These are phyloP conservation scores for Nannizziopsis barbatae DNA, from an alignment of 2,329 filamentous ascomycete species.

Conservation along the genomic window DNA sequence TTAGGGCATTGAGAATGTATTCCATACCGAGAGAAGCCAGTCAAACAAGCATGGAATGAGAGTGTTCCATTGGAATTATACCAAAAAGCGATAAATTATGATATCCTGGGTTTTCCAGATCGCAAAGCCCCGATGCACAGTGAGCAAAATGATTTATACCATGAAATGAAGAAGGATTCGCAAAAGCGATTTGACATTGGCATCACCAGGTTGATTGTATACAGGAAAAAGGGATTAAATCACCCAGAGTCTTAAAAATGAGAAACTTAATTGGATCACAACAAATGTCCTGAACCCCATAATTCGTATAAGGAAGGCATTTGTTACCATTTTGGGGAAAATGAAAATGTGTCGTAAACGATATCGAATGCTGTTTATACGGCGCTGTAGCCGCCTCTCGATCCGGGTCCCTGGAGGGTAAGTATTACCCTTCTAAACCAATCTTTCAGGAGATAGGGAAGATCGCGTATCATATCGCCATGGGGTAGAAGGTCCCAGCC, in stretches of 20 bases:
- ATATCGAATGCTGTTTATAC: conserved; percentile 45
- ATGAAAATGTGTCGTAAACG: background rate
- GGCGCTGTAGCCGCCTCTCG: conserved; percentile 85
- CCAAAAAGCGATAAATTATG: conserved; percentile 1
- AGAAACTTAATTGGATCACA: no score
- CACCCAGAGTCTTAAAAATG: no score
- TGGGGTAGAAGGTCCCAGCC: conserved; percentile 94
- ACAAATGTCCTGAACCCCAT: no score
- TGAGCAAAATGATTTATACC: background rate
- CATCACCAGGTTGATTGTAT: background rate
- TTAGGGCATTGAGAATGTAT: no score
- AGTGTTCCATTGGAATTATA: background rate
- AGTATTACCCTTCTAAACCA: conserved; percentile 69
- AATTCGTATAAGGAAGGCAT: no score
- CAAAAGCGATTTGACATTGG: background rate
- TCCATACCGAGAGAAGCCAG: no score
- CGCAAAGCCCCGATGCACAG: background rate
- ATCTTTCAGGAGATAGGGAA: conserved; percentile 87
- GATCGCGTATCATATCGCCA: conserved; percentile 78
- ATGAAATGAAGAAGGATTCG: background rate
- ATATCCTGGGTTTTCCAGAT: background rate
- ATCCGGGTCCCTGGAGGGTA: conserved; percentile 71
- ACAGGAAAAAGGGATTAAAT: no score
- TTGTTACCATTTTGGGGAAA: background rate
- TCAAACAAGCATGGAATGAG: no score